Base-by-base conservation (phyloP, 139 green algal species). In the Chlorella vulgaris region DNA sequence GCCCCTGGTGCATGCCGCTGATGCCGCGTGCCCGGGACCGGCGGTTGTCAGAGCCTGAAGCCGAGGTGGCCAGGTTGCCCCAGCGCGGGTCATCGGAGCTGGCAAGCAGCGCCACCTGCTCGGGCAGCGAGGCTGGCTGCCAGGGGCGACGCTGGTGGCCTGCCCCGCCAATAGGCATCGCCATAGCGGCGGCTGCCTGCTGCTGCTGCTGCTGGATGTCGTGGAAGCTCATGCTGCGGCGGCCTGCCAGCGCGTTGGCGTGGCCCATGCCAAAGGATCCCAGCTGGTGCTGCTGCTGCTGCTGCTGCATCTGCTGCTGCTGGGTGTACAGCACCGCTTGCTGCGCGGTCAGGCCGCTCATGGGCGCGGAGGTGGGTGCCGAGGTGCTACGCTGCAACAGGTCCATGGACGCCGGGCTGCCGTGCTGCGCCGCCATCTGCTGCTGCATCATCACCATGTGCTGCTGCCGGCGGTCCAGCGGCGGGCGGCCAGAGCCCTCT, bases 111-210 rank as follows among this genome's bases (percentile, higher is more conserved):
- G n/a, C 63, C n/a, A 50, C 74, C 38, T 83, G 74, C 74, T 86
- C 82, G 18, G 82, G 82, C 74, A 86, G 78, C 58, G 82, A 86
- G 28, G 62, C 43, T 0, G 82, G 74, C 47, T 86, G 82, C 58
- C 80, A 78, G 28, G 28, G 65, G 68, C 36, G 81, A 1, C 40
- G 58, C 43, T 69, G 69, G 21, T 26, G 47, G 39, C 15, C 75
- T 35, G 35, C 15, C 29, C 70, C 53, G 70, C 40, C 60, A 4
- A 79, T 69, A 35, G 73, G 71, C 51, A 79, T 3, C 2, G 29
- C 74, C 1, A 31, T 28, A 4, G 75, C 75, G 50, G 31, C 51
- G 35, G 50, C 75, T 42, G 75, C 53, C 43, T 28, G 18, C 15
- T 47, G 51, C 53, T 73, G 24, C 62, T 81, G 71, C 19, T 47